phyloP scores from a whole-genome alignment of 257 asterid genomes.

The Echium plantagineum region DNA sequence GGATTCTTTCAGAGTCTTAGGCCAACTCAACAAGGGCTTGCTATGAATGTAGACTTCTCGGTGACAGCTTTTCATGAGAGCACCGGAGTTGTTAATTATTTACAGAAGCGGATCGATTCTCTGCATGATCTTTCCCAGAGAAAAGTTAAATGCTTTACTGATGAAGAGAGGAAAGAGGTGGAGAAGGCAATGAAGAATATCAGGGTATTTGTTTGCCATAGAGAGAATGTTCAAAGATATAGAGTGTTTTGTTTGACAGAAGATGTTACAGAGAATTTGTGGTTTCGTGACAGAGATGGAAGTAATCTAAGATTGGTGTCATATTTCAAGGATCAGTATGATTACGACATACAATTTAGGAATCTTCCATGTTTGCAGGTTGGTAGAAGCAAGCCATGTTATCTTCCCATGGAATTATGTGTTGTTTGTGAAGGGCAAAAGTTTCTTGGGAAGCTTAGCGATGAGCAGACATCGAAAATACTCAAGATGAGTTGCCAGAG shows the following conservation, averaged over 20 bases:
- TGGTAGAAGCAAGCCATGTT: constrained; percentile 84
- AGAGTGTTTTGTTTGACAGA: constrained; percentile 61
- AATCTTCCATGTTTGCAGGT: constrained; percentile 83
- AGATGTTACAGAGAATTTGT: constrained; percentile 46
- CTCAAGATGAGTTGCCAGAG: constrained; percentile 82
- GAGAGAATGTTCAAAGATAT: constrained; percentile 80
- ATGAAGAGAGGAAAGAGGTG: constrained; percentile 60
- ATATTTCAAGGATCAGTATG: constrained; percentile 82
- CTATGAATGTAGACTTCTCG: constrained; percentile 80
- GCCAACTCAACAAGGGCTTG: constrained; percentile 91
- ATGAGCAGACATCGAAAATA: constrained; percentile 80
- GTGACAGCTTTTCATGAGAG: constrained; percentile 95
- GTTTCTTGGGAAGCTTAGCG: constrained; percentile 86
- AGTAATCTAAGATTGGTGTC: constrained; percentile 32
- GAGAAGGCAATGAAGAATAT: constrained; percentile 65
- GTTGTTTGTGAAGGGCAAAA: constrained; percentile 96
- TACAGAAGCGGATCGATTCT: constrained; percentile 57
- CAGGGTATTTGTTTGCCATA: constrained; percentile 78
- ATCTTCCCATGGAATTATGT: constrained; percentile 93
- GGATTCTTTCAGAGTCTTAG: constrained; percentile 94
- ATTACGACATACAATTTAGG: constrained; percentile 52
- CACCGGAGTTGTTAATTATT: constrained; percentile 69
- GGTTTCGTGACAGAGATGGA: constrained; percentile 82
- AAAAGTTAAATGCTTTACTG: constrained; percentile 29
- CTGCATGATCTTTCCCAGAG: constrained; percentile 37